Percentiles rank a stretch among this genome's conserved stretches.
Conservation (phyloP, 2,329 filamentous ascomycete genomes). For the Cercospora zeae-maydis region DNA sequence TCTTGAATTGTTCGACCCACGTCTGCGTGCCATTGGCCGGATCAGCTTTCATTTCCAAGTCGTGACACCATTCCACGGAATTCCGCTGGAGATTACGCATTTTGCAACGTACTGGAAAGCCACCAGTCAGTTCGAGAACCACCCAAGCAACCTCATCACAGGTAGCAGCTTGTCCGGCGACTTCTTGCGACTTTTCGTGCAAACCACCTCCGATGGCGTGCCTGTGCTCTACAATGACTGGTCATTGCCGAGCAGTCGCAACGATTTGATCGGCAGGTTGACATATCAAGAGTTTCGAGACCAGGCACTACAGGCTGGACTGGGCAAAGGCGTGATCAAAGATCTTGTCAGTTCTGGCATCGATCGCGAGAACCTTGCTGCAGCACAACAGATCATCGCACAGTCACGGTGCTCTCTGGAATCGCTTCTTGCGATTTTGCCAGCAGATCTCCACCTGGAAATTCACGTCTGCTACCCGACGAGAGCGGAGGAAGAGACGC, state of each 20-base stretch:
- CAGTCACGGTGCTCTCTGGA: slow-evolving; percentile 73
- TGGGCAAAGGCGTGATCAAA: slow-evolving; percentile 29
- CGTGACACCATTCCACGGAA: slow-evolving; percentile 90
- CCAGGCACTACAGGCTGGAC: slow-evolving; percentile 37
- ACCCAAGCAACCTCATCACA: slow-evolving; percentile 82
- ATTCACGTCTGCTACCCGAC: slow-evolving; percentile 89
- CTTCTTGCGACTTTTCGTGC: slow-evolving; percentile 86
- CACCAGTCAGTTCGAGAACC: slow-evolving; percentile 84
- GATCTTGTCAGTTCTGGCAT: slow-evolving; percentile 31
- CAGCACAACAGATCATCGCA: slow-evolving; percentile 67
- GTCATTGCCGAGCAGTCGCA: slow-evolving; percentile 53
- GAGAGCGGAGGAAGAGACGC: slow-evolving; percentile 63
- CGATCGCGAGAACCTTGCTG: slow-evolving; percentile 49
- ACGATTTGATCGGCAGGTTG: slow-evolving; percentile 77
- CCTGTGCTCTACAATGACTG: slow-evolving; percentile 84
- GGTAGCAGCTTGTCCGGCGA: slow-evolving; percentile 95
- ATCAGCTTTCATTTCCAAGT: slow-evolving; percentile 93
- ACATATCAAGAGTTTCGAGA: slow-evolving; percentile 68
- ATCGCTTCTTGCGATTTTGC: slow-evolving; percentile 71
- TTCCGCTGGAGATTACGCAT: slow-evolving; percentile 91
- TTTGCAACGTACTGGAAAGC: slow-evolving; percentile 99
- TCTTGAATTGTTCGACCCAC: slow-evolving; percentile 86
- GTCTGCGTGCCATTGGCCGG: slow-evolving; percentile 85
- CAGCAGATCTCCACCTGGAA: slow-evolving; percentile 79
- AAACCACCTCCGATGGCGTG: slow-evolving; percentile 81